Evolutionary conservation across 1,139 yeast genomes (phyloP).

Genomic region (Zygosaccharomyces sapae): DNA sequence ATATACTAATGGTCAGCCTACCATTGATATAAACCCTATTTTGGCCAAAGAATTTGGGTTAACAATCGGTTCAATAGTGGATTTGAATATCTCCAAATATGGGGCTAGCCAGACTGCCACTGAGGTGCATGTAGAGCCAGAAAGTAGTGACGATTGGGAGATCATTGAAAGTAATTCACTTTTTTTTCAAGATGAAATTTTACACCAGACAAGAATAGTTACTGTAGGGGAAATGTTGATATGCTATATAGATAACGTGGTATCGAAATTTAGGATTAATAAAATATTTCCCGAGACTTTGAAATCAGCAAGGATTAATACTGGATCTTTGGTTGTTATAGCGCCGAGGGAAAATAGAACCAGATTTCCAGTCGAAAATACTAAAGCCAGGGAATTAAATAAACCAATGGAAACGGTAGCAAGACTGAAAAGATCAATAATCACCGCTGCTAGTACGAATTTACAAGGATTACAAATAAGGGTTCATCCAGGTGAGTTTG

Average conservation of each 20-base stretch:
- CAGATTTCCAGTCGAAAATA: constrained; percentile 20
- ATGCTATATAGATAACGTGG: constrained; percentile 66
- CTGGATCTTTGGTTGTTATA: constrained; percentile 74
- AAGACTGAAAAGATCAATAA: not conserved
- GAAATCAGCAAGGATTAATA: constrained; percentile 56
- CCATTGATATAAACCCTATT: constrained; percentile 54
- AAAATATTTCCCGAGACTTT: constrained; percentile 50
- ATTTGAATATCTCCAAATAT: constrained; percentile 36
- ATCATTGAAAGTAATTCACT: constrained; percentile 79
- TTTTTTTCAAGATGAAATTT: constrained; percentile 65
- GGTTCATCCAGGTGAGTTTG: constrained; percentile 14
- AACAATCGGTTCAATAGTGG: constrained; percentile 37
- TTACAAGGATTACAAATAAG: not conserved
- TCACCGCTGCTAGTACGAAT: not conserved
- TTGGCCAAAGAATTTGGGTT: constrained; percentile 47
- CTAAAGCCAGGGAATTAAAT: constrained; percentile 8
- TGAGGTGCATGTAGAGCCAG: constrained; percentile 73
- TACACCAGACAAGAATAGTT: constrained; percentile 80
- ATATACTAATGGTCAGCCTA: constrained; percentile 29
- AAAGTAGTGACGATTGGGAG: constrained; percentile 83
- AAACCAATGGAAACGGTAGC: not conserved
- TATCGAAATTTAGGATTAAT: constrained; percentile 60
- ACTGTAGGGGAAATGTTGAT: constrained; percentile 56
- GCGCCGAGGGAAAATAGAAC: constrained; percentile 66
- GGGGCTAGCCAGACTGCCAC: constrained; percentile 49